Evolutionary conservation across 2,329 filamentous ascomycete species (phyloP).

Genomic region (Paraconiothyrium brasiliense): DNA sequence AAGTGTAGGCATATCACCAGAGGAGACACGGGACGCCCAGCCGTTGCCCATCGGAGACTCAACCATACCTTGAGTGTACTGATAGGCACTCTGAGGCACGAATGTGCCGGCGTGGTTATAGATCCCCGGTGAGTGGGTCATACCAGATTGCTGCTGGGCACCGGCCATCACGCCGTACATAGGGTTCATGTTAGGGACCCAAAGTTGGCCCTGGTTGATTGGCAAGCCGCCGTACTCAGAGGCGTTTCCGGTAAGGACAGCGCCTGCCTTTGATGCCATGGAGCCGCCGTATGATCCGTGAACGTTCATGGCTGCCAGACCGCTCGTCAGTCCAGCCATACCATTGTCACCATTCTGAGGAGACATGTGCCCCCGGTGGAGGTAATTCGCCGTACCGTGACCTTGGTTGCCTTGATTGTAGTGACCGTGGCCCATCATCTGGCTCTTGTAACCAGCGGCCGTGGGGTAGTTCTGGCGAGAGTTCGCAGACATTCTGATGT

Average conservation of each 20-base stretch:
- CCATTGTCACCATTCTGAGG: slow-evolving; percentile 38
- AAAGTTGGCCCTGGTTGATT: slow-evolving; percentile 48
- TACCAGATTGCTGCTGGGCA: slow-evolving; percentile 38
- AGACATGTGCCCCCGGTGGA: slow-evolving; percentile 48
- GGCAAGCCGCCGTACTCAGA: slow-evolving; percentile 47
- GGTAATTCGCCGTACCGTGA: slow-evolving; percentile 44
- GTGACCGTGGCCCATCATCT: slow-evolving; percentile 37
- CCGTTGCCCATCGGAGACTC: slow-evolving; percentile 57
- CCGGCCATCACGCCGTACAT: slow-evolving; percentile 49
- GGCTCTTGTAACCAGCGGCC: slow-evolving; percentile 43
- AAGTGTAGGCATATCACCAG: slow-evolving; percentile 59
- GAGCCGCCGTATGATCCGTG: slow-evolving; percentile 46
- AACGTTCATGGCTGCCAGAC: slow-evolving; percentile 49
- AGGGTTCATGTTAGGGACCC: slow-evolving; percentile 46
- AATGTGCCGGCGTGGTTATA: slow-evolving; percentile 57
- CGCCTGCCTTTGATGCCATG: slow-evolving; percentile 43
- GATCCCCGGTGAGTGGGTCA: slow-evolving; percentile 52
- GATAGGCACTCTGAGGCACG: slow-evolving; percentile 55
- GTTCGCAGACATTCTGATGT: slow-evolving; percentile 38
- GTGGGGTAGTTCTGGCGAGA: slow-evolving; percentile 42
- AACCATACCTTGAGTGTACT: slow-evolving; percentile 55
- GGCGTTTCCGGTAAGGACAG: slow-evolving; percentile 42
- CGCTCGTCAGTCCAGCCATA: slow-evolving; percentile 45
- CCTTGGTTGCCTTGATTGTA: slow-evolving; percentile 41
- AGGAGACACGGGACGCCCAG: slow-evolving; percentile 58